Evolutionary conservation across 345 rosid genomes (phyloP).

Genomic region (Clarkia xantiana): DNA sequence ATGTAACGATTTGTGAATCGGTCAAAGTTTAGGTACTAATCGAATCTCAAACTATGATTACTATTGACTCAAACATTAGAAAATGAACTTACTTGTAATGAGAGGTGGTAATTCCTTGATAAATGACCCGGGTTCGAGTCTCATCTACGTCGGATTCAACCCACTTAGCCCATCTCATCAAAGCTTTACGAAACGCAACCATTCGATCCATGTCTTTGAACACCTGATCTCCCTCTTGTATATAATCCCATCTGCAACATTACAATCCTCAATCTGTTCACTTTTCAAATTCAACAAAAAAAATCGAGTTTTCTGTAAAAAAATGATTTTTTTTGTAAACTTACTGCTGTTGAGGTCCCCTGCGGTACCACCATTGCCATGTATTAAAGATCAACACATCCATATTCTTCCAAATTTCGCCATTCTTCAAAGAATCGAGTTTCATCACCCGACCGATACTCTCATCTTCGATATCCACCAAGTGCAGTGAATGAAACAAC

Average conservation of each 20-base stretch:
- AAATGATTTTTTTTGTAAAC: constrained; percentile 8
- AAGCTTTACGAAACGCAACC: constrained; percentile 52
- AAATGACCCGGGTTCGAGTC: constrained; percentile 39
- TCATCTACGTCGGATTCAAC: constrained; percentile 63
- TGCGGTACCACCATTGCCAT: constrained; percentile 67
- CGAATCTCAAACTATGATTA: neutral
- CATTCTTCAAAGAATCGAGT: constrained; percentile 32
- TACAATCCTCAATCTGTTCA: too few species aligned
- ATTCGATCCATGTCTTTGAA: constrained; percentile 55
- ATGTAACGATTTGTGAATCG: too few species aligned
- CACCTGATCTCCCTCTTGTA: constrained; percentile 30
- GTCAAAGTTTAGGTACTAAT: too few species aligned
- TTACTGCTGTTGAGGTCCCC: constrained; percentile 43
- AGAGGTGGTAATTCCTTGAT: constrained; percentile 73
- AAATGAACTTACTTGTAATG: constrained; percentile 46
- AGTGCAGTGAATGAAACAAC: constrained; percentile 17
- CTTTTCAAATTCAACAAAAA: too few species aligned
- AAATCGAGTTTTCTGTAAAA: too few species aligned
- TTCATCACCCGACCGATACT: constrained; percentile 38
- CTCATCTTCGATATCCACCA: constrained; percentile 41
- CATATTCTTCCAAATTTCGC: constrained; percentile 31
- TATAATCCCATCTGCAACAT: constrained; percentile 68
- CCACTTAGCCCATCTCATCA: constrained; percentile 81
- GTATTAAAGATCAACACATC: constrained; percentile 53
- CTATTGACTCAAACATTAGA: neutral